Percentiles rank a stretch among this genome's conserved stretches.
Conservation (phyloP, 495 filamentous ascomycete genomes). For the Aspergillus campestris region DNA sequence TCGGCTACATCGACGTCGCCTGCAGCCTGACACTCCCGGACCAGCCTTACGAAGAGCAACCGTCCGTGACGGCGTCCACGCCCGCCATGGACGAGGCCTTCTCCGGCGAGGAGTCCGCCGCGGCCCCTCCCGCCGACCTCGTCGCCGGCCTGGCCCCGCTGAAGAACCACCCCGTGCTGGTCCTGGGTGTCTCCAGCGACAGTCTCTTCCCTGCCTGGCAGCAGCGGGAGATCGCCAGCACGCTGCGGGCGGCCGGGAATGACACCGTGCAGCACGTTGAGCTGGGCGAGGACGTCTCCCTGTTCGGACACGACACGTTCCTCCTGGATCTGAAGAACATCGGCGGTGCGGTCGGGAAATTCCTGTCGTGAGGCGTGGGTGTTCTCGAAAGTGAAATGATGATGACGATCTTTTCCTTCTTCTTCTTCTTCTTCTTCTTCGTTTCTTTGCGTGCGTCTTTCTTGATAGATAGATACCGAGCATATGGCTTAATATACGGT, state of each 20-base stretch:
- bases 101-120: not conserved
- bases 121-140: conserved; percentile 49
- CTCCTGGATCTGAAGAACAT: conserved; percentile 87
- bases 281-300: conserved; percentile 79
- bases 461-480: no score
- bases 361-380: conserved; percentile 37
- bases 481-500: no score
- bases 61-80: conserved; percentile 30
- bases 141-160: conserved; percentile 64
- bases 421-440: not conserved
- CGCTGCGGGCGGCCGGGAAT: conserved; percentile 69
- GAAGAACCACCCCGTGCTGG: conserved; percentile 66
- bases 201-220: conserved; percentile 98
- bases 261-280: conserved; percentile 75
- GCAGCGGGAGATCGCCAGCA: conserved; percentile 87
- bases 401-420: not conserved
- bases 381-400: no score
- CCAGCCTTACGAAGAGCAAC: conserved; percentile 75
- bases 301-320: conserved; percentile 97
- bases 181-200: conserved; percentile 92
- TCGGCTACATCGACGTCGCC: conserved; percentile 27
- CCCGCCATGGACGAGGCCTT: conserved; percentile 19
- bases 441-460: no score
- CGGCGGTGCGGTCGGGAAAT: conserved; percentile 70
- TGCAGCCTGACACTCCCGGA: conserved; percentile 85